Percentiles rank a stretch among this genome's conserved stretches.
phyloP scores from a whole-genome alignment of 177 flowering plant genomes.

The Vitis hybrid region DNA sequence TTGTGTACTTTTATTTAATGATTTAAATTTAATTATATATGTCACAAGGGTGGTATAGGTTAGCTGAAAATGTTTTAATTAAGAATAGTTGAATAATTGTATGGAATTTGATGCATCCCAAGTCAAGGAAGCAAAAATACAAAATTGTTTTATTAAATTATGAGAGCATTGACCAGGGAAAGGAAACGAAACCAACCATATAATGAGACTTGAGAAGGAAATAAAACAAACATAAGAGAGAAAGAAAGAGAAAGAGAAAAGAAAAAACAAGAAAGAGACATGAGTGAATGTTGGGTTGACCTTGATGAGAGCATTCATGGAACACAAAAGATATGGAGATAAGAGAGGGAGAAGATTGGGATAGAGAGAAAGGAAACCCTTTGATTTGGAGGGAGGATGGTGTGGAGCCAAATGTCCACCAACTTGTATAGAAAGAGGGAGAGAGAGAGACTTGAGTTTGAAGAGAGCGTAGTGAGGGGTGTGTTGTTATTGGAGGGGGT shows the following conservation, averaged over 20 bases:
- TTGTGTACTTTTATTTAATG: too few relatives aligned
- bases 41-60: too few relatives aligned
- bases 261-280: slow-evolving; percentile 31
- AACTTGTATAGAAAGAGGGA: slow-evolving; percentile 18
- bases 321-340: slow-evolving; percentile 8
- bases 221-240: background rate
- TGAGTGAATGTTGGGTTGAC: slow-evolving; percentile 38
- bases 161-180: slow-evolving; percentile 1
- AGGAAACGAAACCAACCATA: slow-evolving; percentile 24
- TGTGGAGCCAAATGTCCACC: slow-evolving; percentile 47
- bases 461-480: slow-evolving; percentile 12
- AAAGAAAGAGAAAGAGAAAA: slow-evolving; percentile 10
- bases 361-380: slow-evolving; percentile 12
- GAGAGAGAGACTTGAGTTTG: slow-evolving; percentile 24
- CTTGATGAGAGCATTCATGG: slow-evolving; percentile 13
- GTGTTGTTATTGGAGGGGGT: slow-evolving; percentile 25
- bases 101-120: too few relatives aligned
- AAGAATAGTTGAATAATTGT: too few relatives aligned
- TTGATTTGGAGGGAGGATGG: slow-evolving; percentile 20
- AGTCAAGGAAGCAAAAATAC: too few relatives aligned
- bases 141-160: too few relatives aligned
- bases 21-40: too few relatives aligned
- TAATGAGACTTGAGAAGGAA: background rate
- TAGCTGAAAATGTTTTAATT: too few relatives aligned
- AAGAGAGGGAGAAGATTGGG: slow-evolving; percentile 8